Base-by-base conservation (phyloP, 257 asterid species). In the Solanum medicagineum region DNA sequence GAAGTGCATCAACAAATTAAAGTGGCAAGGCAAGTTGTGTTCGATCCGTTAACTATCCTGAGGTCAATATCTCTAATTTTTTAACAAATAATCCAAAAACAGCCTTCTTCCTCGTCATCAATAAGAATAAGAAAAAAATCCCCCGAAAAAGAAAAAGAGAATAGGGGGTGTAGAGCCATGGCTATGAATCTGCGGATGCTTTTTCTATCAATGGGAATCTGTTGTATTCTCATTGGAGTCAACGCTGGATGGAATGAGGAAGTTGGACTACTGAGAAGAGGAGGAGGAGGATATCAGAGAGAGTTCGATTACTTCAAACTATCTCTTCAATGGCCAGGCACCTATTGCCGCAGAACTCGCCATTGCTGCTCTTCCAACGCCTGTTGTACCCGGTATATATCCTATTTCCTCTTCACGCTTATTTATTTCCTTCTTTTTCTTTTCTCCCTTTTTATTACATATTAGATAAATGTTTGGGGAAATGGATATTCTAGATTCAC, bases 281-380 rank as follows among this genome's bases (percentile, higher is more conserved):
- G 44, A 24, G 42, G 81, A 45, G 36, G 20, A 45, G 59, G 29
- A 44, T 70, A 83, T 16, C 95, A 90, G 88, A 90, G 99, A 88
- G 97, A 92, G 84, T 95, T 95, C 75, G 98, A 95, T 88, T 95
- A 91, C 90, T 94, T 93, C 89, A 88, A 88, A 91, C 90, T 95
- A 54, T 86, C 97, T 73, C 95, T 95, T 79, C 97, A 91, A 86
- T 95, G 98, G 99, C 97, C 97, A 44, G 97, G 91, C 80, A 95
- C 99, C 16, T 66, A 86, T 54, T 95, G 99, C 89, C 92, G 93
- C 42, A 85, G 68, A 86, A 90, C 92, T 42, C 92, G 86, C 87
- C 90, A 20, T 22, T 95, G 99, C 62, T 95, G 99, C 65, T 55
- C 95, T 81, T 57, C 93, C 49, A 95, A 94, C 87, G 98, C 91